Evolutionary conservation across 2,329 filamentous ascomycete species (phyloP).

Genomic region (Aspergillus spinulosporus): DNA sequence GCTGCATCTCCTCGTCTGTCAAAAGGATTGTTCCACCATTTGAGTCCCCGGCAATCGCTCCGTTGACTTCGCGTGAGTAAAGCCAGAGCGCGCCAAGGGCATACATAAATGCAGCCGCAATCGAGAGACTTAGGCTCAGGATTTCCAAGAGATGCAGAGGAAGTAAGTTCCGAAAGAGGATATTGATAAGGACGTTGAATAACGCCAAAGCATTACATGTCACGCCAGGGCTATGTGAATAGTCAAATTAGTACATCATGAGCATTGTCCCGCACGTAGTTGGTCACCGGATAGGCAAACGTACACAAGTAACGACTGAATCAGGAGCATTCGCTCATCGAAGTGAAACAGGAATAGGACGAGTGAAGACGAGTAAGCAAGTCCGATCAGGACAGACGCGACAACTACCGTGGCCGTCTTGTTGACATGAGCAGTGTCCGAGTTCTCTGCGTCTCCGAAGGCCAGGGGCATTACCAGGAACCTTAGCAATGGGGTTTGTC

Average conservation of each 20-base stretch:
- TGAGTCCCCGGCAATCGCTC: slow-evolving; percentile 10
- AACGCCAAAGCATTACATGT: slow-evolving; percentile 33
- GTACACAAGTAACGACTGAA: slow-evolving; percentile 36
- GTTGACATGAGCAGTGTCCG: slow-evolving; percentile 21
- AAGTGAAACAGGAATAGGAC: slow-evolving; percentile 28
- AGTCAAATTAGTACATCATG: slow-evolving; percentile 10
- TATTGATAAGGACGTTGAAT: slow-evolving; percentile 37
- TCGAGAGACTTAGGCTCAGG: slow-evolving; percentile 29
- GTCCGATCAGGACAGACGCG: slow-evolving; percentile 30
- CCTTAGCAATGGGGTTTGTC: slow-evolving; percentile 18
- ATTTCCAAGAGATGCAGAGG: slow-evolving; percentile 30
- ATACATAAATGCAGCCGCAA: slow-evolving; percentile 31
- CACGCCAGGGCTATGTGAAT: slow-evolving; percentile 23
- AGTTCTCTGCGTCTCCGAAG: slow-evolving; percentile 25
- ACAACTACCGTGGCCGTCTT: slow-evolving; percentile 26
- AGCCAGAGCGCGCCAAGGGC: slow-evolving; percentile 29
- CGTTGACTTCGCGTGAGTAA: slow-evolving; percentile 23
- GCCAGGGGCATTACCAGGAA: slow-evolving; percentile 34
- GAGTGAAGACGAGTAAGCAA: slow-evolving; percentile 30
- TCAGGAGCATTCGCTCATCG: slow-evolving; percentile 28
- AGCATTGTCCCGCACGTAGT: background rate
- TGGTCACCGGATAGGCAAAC: slow-evolving; percentile 6
- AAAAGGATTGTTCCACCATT: slow-evolving; percentile 23
- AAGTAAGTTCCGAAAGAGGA: slow-evolving; percentile 30
- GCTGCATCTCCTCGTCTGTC: slow-evolving; percentile 43